Percentiles rank a stretch among this genome's conserved stretches.
These are phyloP conservation scores for Inosperma sp. DNA, from an alignment of 768 basidiomycete species.

Conservation along the genomic window DNA sequence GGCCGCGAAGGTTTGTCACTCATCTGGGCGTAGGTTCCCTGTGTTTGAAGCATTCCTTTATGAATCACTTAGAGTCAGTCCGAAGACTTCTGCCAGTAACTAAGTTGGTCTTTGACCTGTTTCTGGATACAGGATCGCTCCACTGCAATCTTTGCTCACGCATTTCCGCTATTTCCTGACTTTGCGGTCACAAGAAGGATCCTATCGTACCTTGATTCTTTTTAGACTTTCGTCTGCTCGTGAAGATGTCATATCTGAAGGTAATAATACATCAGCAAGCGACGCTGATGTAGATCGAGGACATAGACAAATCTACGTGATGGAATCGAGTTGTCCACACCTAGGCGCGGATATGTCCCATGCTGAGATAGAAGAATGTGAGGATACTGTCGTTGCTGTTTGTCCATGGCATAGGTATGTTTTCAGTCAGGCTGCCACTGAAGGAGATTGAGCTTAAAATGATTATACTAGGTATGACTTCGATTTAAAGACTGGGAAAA, in stretches of 20 bases:
- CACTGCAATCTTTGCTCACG: conserved; percentile 40
- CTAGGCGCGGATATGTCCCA: conserved; percentile 76
- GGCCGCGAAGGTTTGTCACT: too few species aligned
- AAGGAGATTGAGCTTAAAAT: neutral
- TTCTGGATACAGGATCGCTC: conserved; percentile 45
- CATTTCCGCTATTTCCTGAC: conserved; percentile 60
- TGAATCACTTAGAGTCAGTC: too few species aligned
- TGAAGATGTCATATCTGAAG: conserved; percentile 9
- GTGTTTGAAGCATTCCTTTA: too few species aligned
- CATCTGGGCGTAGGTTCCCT: too few species aligned
- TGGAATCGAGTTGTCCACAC: conserved; percentile 80
- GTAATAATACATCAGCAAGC: neutral
- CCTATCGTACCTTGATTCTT: conserved; percentile 58
- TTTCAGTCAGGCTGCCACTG: neutral
- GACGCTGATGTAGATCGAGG: conserved; percentile 12
- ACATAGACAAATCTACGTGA: conserved; percentile 58
- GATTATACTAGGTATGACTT: conserved; percentile 59
- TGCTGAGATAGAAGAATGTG: conserved; percentile 72
- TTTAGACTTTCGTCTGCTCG: conserved; percentile 50
- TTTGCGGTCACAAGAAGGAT: conserved; percentile 52
- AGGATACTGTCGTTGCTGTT: conserved; percentile 55
- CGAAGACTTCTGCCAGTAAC: too few species aligned
- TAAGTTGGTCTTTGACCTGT: too few species aligned
- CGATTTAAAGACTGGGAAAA: conserved; percentile 62
- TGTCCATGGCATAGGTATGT: conserved; percentile 72